phyloP scores from a whole-genome alignment of 257 asterid species.

The Mentha longifolia region DNA sequence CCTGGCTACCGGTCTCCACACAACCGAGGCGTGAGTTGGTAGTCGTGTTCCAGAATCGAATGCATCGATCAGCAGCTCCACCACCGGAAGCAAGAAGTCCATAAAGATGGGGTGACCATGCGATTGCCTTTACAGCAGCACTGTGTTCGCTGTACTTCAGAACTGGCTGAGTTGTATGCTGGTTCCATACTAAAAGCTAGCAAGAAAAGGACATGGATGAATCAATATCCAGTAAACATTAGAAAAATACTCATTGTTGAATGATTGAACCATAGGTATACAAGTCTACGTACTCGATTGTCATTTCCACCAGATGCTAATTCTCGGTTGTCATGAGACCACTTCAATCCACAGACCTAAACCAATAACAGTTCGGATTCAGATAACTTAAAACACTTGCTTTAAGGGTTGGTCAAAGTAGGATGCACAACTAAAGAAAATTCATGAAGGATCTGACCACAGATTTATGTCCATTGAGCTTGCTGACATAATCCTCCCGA shows the following conservation, averaged over 20 bases:
- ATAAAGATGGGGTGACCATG: conserved; percentile 98
- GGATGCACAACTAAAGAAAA: conserved; percentile 13
- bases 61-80: conserved; percentile 97
- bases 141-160: conserved; percentile 88
- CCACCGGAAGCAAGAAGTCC: conserved; percentile 99
- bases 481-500: conserved; percentile 76
- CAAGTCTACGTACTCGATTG: conserved; percentile 63
- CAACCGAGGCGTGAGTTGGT: conserved; percentile 78
- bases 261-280: conserved; percentile 1
- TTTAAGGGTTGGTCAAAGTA: not conserved
- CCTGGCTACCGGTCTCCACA: conserved; percentile 99
- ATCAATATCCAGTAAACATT: conserved; percentile 1
- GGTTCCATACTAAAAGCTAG: conserved; percentile 93
- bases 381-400: not conserved
- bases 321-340: conserved; percentile 95
- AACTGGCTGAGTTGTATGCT: conserved; percentile 79
- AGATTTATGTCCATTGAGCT: conserved; percentile 89
- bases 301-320: conserved; percentile 98
- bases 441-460: conserved; percentile 57
- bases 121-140: conserved; percentile 98
- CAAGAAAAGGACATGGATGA: conserved; percentile 1
- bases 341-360: conserved; percentile 98
- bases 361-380: conserved; percentile 21
- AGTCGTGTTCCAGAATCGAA: conserved; percentile 94
- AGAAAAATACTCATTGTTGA: conserved; percentile 8